Percentiles rank a stretch among this genome's conserved stretches.
phyloP scores from a whole-genome alignment of 768 basidiomycete genomes.

The Collybia mongolica region DNA sequence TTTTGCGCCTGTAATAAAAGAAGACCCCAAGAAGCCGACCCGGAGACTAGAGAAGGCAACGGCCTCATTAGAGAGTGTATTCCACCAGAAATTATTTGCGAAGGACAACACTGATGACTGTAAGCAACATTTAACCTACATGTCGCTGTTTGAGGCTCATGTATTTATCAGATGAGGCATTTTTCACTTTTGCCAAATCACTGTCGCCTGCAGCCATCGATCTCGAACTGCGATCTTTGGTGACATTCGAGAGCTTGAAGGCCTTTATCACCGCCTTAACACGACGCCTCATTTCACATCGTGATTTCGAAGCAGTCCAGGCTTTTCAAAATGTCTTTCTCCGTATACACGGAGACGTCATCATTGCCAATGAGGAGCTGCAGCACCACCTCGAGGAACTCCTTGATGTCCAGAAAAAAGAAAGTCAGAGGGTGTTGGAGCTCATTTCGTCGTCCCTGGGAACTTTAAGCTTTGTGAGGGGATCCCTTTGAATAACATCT shows the following conservation, averaged over 20 bases:
- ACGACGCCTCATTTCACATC: slow-evolving; percentile 69
- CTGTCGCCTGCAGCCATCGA: slow-evolving; percentile 91
- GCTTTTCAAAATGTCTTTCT: slow-evolving; percentile 84
- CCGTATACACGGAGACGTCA: slow-evolving; percentile 77
- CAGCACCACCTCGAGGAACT: slow-evolving; percentile 54
- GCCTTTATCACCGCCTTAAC: slow-evolving; percentile 75
- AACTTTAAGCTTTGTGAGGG: slow-evolving; percentile 73
- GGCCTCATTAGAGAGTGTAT: slow-evolving; percentile 60
- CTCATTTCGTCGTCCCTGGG: slow-evolving; percentile 74
- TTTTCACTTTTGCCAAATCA: slow-evolving; percentile 83
- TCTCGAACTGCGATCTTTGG: slow-evolving; percentile 81
- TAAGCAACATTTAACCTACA: slow-evolving; percentile 36
- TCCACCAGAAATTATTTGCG: slow-evolving; percentile 60
- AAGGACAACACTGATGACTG: slow-evolving; percentile 64
- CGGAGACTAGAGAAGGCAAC: slow-evolving; percentile 52
- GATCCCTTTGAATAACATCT: slow-evolving; percentile 44
- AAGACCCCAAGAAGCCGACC: slow-evolving; percentile 40
- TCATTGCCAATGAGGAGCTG: slow-evolving; percentile 72
- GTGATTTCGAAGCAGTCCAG: slow-evolving; percentile 96
- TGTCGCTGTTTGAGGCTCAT: slow-evolving; percentile 1
- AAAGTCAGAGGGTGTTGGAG: slow-evolving; percentile 77
- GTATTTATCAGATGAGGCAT: slow-evolving; percentile 58
- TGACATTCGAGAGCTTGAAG: slow-evolving; percentile 58
- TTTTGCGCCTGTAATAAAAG: slow-evolving; percentile 59
- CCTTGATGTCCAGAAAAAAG: slow-evolving; percentile 64